These are phyloP conservation scores for Globisporangium cederbergense DNA, from an alignment of 352 stramenopile genomes.

Conservation along the genomic window DNA sequence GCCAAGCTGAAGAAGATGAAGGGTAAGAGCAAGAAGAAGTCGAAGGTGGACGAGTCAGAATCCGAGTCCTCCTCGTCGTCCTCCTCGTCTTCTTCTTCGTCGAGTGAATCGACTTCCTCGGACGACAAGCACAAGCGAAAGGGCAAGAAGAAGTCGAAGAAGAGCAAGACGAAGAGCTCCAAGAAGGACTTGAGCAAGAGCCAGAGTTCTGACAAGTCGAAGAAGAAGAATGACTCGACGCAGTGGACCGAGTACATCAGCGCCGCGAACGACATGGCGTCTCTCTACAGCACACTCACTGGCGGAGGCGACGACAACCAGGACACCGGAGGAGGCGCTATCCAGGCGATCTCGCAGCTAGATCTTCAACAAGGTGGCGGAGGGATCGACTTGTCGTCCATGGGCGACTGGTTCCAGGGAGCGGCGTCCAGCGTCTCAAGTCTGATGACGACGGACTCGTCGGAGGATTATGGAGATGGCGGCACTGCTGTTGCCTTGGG, in stretches of 20 bases:
- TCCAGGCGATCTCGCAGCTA: not conserved
- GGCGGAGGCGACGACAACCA: not conserved
- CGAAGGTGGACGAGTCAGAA: constrained; percentile 7
- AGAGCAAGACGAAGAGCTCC: constrained; percentile 10
- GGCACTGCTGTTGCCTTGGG: constrained; percentile 3
- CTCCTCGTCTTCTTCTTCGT: constrained; percentile 13
- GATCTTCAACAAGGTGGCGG: constrained; percentile 8
- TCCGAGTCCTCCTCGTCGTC: constrained; percentile 9
- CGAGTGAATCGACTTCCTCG: constrained; percentile 18
- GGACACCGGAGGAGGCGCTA: not conserved
- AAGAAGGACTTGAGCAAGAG: constrained; percentile 6
- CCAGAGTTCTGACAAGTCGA: constrained; percentile 1
- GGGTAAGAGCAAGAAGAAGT: constrained; percentile 7
- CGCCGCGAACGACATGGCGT: constrained; percentile 11
- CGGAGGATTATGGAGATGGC: not conserved
- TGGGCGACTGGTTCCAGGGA: constrained; percentile 14
- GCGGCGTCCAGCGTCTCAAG: constrained; percentile 16
- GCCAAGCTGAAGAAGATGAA: constrained; percentile 21
- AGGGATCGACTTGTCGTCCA: constrained; percentile 6
- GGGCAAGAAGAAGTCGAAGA: constrained; percentile 26
- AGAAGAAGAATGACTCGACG: constrained; percentile 4
- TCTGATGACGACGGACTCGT: constrained; percentile 1
- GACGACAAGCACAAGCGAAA: constrained; percentile 27
- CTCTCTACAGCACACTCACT: constrained; percentile 9
- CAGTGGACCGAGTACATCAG: constrained; percentile 14